phyloP scores from a whole-genome alignment of 768 basidiomycete species.

The Multifurca ochricompacta region DNA sequence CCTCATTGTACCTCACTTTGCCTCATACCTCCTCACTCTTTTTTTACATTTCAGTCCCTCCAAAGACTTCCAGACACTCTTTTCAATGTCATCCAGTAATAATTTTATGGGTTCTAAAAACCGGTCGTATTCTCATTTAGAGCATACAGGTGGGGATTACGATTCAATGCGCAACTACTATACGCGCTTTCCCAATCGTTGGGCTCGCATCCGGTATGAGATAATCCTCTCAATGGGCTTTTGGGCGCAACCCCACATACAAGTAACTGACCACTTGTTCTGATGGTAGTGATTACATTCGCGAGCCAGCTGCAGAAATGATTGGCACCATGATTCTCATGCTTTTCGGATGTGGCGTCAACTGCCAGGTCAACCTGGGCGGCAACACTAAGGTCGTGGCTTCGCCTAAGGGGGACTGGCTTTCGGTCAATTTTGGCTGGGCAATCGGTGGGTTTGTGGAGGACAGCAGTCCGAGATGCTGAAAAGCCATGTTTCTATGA shows the following conservation, averaged over 20 bases:
- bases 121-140: not conserved
- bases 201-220: slow-evolving; percentile 1
- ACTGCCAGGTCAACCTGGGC: slow-evolving; percentile 11
- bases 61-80: too few species aligned
- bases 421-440: slow-evolving; percentile 19
- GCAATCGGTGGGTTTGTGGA: slow-evolving; percentile 16
- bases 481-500: too few species aligned
- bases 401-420: slow-evolving; percentile 17
- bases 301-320: slow-evolving; percentile 10
- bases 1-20: not conserved
- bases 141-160: too few species aligned
- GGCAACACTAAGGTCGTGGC: slow-evolving; percentile 14
- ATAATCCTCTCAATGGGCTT: too few species aligned
- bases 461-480: too few species aligned
- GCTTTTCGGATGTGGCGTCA: slow-evolving; percentile 12
- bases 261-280: not conserved
- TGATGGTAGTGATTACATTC: not conserved
- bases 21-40: not conserved
- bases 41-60: not conserved
- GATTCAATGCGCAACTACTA: not conserved
- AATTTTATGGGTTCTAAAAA: too few species aligned
- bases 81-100: too few species aligned
- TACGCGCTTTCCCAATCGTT: not conserved
- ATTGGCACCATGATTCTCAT: slow-evolving; percentile 13
- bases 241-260: too few species aligned